phyloP scores from a whole-genome alignment of 2,329 filamentous ascomycete genomes.

The Hypomyces perniciosus region DNA sequence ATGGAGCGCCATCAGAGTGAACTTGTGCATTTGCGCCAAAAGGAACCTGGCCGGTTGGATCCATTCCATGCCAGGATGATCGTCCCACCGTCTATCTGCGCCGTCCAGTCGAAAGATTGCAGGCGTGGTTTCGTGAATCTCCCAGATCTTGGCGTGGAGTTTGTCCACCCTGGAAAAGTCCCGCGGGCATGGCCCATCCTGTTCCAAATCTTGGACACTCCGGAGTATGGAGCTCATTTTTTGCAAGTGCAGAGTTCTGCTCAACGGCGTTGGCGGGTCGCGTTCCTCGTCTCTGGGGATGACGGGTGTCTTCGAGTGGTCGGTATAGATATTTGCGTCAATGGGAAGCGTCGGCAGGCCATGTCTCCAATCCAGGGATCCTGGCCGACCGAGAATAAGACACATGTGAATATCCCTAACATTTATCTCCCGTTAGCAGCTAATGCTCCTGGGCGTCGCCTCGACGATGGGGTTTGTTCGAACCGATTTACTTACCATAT shows the following conservation, averaged over 20 bases:
- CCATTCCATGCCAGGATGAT: conserved; percentile 48
- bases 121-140: conserved; percentile 44
- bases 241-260: conserved; percentile 46
- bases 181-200: conserved; percentile 48
- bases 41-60: conserved; percentile 40
- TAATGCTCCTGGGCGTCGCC: background rate
- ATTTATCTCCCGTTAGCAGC: background rate
- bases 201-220: conserved; percentile 50
- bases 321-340: conserved; percentile 44
- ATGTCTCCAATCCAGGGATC: conserved; percentile 46
- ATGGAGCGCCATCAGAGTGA: conserved; percentile 55
- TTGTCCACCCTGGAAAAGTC: conserved; percentile 49
- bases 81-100: conserved; percentile 52
- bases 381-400: conserved; percentile 49
- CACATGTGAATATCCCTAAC: conserved; percentile 50
- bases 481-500: conserved; percentile 24
- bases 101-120: conserved; percentile 48
- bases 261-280: conserved; percentile 53
- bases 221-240: conserved; percentile 43
- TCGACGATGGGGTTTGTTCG: background rate
- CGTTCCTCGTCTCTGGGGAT: conserved; percentile 37
- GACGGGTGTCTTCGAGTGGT: conserved; percentile 43
- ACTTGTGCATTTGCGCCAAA: conserved; percentile 43
- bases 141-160: conserved; percentile 45
- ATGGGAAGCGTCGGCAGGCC: conserved; percentile 45